Evolutionary conservation across 2,329 filamentous ascomycete species (phyloP), one percentile per base, ranked within the genome.

Genomic region (Colletotrichum siamense): DNA sequence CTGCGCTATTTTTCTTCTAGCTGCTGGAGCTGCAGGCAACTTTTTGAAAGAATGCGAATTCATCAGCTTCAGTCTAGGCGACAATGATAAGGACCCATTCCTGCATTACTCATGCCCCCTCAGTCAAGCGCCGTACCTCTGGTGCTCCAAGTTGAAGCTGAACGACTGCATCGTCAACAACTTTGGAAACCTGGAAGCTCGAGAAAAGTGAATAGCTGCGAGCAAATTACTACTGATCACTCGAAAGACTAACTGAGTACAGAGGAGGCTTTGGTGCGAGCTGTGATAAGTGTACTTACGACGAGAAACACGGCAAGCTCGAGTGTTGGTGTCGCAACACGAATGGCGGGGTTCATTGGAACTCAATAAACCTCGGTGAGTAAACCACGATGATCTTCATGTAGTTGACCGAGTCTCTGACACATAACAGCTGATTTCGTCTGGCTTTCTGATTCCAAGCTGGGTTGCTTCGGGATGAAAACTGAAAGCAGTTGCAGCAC

Each of bases 151-250:
- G 39, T 52, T 67, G 36, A 52, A 49, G 39, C 39, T 67, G 10
- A 67, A 52, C 26, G 64, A 67, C 64, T 67, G 64, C 39, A 22
- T 67, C n/a, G 64, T 52, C 16, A 67, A 67, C 8, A 44, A 55
- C 26, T 13, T 12, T 8, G 64, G 64, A 12, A 30, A n/a, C 24
- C 64, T 67, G 18, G 22, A 26, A 18, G 64, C 24, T 9, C 36
- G 39, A 32, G 36, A 67, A 13, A 67, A 30, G 39, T 67, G 4
- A 1, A 15, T 0, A 5, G 16, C 36, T 8, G 24, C 16, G 18
- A n/a, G 5, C 18, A 22, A 8, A 1, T 24, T 6, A 4, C 0
- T 30, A n/a, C 7, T 30, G 2, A 24, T 13, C 0, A 0, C 44
- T 24, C 0, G 39, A 28, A 22, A 32, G 13, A 18, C 36, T 22